A percentile compares a stretch with the other conserved stretches of the same genome.
These are phyloP conservation scores for Cinnamomum chago DNA, from an alignment of 164 flowering plant species.

Conservation along the genomic window DNA sequence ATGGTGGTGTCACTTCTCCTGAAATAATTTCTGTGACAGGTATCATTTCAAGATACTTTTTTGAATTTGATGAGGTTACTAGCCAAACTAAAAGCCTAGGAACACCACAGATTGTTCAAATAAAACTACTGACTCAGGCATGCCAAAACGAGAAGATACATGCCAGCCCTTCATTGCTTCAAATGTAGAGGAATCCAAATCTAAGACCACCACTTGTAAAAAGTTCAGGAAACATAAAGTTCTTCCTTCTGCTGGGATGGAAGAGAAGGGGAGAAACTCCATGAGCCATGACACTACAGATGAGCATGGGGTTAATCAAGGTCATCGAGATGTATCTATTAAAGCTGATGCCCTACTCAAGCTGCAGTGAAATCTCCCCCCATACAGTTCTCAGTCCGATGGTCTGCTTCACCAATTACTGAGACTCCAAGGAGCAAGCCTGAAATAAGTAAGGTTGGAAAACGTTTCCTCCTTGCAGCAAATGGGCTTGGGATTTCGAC, in stretches of 20 bases:
- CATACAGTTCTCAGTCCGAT: neutral
- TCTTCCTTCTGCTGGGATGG: neutral
- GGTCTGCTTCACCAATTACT: slow-evolving; percentile 1
- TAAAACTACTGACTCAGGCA: too few species aligned
- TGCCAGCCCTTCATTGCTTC: neutral
- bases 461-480: slow-evolving; percentile 41
- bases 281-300: neutral
- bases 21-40: too few species aligned
- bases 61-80: too few species aligned
- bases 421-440: slow-evolving; percentile 13
- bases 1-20: neutral
- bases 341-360: slow-evolving; percentile 1
- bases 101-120: too few species aligned
- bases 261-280: neutral
- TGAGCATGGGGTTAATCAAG: neutral
- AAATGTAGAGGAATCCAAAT: neutral
- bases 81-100: too few species aligned
- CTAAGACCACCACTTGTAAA: neutral
- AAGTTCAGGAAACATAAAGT: neutral
- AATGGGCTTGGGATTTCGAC: slow-evolving; percentile 29
- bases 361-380: slow-evolving; percentile 17
- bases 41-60: too few species aligned
- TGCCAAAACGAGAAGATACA: neutral
- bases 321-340: neutral
- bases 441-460: slow-evolving; percentile 37